phyloP scores from a whole-genome alignment of 106 monocot species.

The Platanthera zijinensis region DNA sequence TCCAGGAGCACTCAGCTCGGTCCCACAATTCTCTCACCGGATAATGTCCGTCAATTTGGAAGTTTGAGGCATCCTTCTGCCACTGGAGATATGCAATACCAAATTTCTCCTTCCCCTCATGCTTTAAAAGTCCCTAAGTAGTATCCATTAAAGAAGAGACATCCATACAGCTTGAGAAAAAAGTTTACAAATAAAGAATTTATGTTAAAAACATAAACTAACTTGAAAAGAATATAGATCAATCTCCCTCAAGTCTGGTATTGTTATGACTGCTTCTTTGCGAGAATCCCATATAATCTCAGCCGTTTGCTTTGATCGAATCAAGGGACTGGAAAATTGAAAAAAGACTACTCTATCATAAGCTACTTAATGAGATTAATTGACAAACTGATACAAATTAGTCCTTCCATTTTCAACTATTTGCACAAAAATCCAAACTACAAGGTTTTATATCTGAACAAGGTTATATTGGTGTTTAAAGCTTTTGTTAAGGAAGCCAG shows the following conservation, averaged over 20 bases:
- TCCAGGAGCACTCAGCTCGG: conserved; percentile 66
- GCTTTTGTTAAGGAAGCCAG: not conserved
- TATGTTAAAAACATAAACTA: not conserved
- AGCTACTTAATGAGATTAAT: not conserved
- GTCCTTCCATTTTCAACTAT: too few relatives aligned
- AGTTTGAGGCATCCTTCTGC: conserved; percentile 86
- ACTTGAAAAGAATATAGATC: conserved; percentile 97
- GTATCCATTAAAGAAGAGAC: not conserved
- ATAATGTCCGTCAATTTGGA: conserved; percentile 83
- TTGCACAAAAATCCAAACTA: too few relatives aligned
- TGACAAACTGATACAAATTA: too few relatives aligned
- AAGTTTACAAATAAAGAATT: not conserved
- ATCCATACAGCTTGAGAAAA: not conserved
- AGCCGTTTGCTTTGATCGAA: conserved; percentile 81
- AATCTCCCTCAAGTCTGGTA: conserved; percentile 76
- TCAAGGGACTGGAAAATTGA: conserved; percentile 46
- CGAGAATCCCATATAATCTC: conserved; percentile 85
- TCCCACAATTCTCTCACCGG: conserved; percentile 89
- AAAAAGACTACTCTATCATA: conserved; percentile 7
- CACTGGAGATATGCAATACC: conserved; percentile 54
- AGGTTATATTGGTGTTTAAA: too few relatives aligned
- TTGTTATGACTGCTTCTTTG: conserved; percentile 43
- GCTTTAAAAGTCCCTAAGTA: conserved; percentile 73
- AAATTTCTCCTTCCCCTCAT: conserved; percentile 73
- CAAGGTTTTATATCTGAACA: too few relatives aligned